Conservation (phyloP, 257 asterid species). For the Eucommia ulmoides region DNA sequence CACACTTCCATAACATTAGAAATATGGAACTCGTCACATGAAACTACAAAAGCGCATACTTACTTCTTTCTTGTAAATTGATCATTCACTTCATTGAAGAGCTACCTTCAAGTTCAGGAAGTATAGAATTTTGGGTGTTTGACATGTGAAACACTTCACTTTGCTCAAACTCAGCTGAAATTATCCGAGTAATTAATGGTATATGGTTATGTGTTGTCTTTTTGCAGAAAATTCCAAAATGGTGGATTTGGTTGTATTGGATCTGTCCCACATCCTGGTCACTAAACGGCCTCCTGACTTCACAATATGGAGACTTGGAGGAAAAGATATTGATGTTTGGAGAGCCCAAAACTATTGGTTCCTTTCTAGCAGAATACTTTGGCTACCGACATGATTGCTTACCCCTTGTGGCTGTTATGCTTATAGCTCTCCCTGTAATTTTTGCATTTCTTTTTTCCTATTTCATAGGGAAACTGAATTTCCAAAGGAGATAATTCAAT, state of each 20-base stretch:
- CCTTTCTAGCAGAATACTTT: slow-evolving; percentile 9
- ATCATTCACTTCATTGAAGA: too few species aligned
- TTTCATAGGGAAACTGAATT: slow-evolving; percentile 16
- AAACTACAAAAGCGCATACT: too few species aligned
- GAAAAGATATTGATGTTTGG: slow-evolving; percentile 12
- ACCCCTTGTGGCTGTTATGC: slow-evolving; percentile 18
- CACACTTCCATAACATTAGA: too few species aligned
- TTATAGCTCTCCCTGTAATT: slow-evolving; percentile 7
- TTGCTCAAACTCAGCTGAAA: too few species aligned
- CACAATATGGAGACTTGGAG: slow-evolving; percentile 18
- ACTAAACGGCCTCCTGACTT: slow-evolving; percentile 12
- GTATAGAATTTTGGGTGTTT: too few species aligned
- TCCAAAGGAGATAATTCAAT: slow-evolving; percentile 15
- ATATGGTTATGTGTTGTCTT: background rate
- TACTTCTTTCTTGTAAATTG: too few species aligned
- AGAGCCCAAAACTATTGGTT: slow-evolving; percentile 10
- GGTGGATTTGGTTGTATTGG: slow-evolving; percentile 21
- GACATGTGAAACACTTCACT: too few species aligned
- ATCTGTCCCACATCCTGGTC: slow-evolving; percentile 17
- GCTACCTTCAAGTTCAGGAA: too few species aligned
- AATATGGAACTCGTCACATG: too few species aligned
- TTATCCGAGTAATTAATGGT: too few species aligned
- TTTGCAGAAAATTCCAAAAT: slow-evolving; percentile 15
- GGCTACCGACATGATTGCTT: slow-evolving; percentile 11
- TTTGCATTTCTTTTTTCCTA: slow-evolving; percentile 16